Percentiles rank a stretch among this genome's conserved stretches.
phyloP scores from a whole-genome alignment of 1,284 basidiomycete genomes.

The Volvariella surrecta region DNA sequence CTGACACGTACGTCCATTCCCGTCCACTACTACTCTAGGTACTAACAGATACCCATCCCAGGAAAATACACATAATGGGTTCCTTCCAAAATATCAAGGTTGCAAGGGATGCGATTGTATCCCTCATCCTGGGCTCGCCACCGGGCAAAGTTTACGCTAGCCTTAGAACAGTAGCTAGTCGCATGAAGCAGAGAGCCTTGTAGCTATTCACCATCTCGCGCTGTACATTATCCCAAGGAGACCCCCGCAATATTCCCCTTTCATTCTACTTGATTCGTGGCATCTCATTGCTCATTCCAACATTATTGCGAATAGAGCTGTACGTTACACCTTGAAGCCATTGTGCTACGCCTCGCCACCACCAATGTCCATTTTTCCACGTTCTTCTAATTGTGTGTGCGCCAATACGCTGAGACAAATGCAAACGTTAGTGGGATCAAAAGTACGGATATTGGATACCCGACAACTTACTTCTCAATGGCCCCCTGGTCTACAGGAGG shows the following conservation, averaged over 20 bases:
- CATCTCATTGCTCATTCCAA: no score
- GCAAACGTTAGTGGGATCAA: neutral
- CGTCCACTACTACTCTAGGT: neutral
- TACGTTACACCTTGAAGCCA: no score
- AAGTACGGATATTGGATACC: neutral
- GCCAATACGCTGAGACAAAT: neutral
- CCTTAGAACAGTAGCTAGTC: slow-evolving; percentile 82
- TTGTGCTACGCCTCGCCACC: no score
- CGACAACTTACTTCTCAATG: slow-evolving; percentile 47
- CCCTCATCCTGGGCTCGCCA: slow-evolving; percentile 90
- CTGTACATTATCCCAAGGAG: no score
- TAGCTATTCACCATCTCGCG: slow-evolving; percentile 21
- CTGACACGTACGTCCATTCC: slow-evolving; percentile 72
- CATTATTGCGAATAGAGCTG: no score
- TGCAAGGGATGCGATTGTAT: slow-evolving; percentile 92
- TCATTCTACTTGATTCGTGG: no score
- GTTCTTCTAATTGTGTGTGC: neutral
- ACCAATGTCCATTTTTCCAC: no score
- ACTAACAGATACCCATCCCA: slow-evolving; percentile 19
- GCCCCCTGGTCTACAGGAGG: slow-evolving; percentile 51
- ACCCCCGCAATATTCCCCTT: no score
- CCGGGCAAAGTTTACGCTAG: slow-evolving; percentile 96
- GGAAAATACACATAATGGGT: slow-evolving; percentile 92
- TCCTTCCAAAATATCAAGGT: slow-evolving; percentile 97
- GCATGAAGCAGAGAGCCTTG: slow-evolving; percentile 85